Evolutionary conservation across 2,329 filamentous ascomycete species (phyloP).

Genomic region (Penicillium psychrosexuale): DNA sequence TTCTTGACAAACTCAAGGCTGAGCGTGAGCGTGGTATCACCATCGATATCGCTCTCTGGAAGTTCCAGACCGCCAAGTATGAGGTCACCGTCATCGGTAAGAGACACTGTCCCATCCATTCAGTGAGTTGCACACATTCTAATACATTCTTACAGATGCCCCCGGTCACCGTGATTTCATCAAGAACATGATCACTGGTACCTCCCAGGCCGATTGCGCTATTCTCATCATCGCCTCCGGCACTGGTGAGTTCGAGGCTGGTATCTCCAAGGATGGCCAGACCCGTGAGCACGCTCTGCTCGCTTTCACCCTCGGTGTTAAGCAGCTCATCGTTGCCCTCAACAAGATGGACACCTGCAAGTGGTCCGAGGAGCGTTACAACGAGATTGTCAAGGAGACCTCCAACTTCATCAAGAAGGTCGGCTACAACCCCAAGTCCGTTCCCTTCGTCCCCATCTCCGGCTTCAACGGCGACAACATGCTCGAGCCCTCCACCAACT

Average conservation of each 20-base stretch:
- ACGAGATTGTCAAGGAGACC: slow-evolving; percentile 99
- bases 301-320: slow-evolving; percentile 99
- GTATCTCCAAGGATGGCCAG: slow-evolving; percentile 99
- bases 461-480: slow-evolving; percentile 99
- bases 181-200: slow-evolving; percentile 99
- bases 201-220: slow-evolving; percentile 99
- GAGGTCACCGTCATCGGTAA: slow-evolving; percentile 95
- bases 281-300: slow-evolving; percentile 99
- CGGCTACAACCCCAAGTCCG: slow-evolving; percentile 99
- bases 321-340: slow-evolving; percentile 99
- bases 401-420: slow-evolving; percentile 99
- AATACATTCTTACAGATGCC: slow-evolving; percentile 61
- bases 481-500: slow-evolving; percentile 84
- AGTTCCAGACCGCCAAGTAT: slow-evolving; percentile 99
- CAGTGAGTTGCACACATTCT: not conserved
- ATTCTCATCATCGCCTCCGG: slow-evolving; percentile 99
- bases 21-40: slow-evolving; percentile 99
- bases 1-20: slow-evolving; percentile 99
- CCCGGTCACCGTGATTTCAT: slow-evolving; percentile 99
- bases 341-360: slow-evolving; percentile 99
- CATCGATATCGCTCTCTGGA: slow-evolving; percentile 99
- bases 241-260: slow-evolving; percentile 99
- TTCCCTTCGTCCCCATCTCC: slow-evolving; percentile 99
- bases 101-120: slow-evolving; percentile 29
- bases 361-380: slow-evolving; percentile 94